Conservation (phyloP, 306 rosid genomes). For the Castanea mollissima region DNA sequence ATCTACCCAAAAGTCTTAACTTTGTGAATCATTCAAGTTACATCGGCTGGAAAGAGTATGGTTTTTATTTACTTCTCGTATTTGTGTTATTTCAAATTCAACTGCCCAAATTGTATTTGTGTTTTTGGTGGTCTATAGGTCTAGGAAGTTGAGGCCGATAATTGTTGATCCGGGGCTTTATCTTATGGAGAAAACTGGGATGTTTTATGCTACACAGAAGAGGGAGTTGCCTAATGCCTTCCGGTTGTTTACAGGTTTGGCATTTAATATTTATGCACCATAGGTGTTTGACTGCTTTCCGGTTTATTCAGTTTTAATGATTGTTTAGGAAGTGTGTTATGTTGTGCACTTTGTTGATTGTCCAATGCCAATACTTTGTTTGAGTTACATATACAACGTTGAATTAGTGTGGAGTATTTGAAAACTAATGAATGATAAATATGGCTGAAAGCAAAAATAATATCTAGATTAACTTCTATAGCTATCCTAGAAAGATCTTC, state of each 20-base stretch:
- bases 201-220: slow-evolving; percentile 91
- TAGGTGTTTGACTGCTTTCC: neutral
- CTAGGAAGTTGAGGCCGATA: slow-evolving; percentile 68
- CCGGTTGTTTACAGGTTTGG: slow-evolving; percentile 75
- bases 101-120: neutral
- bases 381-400: neutral
- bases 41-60: slow-evolving; percentile 98
- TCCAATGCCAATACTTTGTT: neutral
- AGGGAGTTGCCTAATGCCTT: slow-evolving; percentile 84
- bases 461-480: neutral
- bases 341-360: neutral
- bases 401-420: neutral
- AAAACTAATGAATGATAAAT: neutral
- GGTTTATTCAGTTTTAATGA: slow-evolving; percentile 7
- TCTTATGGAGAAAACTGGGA: slow-evolving; percentile 74
- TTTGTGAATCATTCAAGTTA: slow-evolving; percentile 90
- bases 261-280: neutral
- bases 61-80: neutral
- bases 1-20: slow-evolving; percentile 81
- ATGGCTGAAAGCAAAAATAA: neutral
- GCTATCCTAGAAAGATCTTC: neutral
- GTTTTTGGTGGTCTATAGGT: slow-evolving; percentile 39
- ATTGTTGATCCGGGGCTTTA: slow-evolving; percentile 96
- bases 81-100: neutral
- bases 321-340: neutral